These are phyloP conservation scores for Ceratobasidium sp. DNA, from an alignment of 1,284 basidiomycete species.

Conservation along the genomic window DNA sequence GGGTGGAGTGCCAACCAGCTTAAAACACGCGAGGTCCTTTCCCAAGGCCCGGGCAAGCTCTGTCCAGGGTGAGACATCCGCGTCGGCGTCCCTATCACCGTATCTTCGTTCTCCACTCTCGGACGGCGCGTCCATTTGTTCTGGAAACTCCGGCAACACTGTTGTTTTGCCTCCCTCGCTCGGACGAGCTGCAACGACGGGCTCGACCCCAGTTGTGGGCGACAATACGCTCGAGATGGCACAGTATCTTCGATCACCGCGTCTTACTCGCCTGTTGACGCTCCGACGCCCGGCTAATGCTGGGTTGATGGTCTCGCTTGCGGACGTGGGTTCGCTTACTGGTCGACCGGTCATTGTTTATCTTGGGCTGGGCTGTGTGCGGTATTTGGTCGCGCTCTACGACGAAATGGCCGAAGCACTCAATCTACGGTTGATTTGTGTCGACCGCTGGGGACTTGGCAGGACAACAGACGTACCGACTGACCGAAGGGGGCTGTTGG, in stretches of 20 bases:
- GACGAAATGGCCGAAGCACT: constrained; percentile 94
- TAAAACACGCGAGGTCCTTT: constrained; percentile 38
- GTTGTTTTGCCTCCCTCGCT: constrained; percentile 19
- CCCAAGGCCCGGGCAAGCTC: not conserved
- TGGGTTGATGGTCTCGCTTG: constrained; percentile 83
- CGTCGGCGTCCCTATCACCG: constrained; percentile 5
- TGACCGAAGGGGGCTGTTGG: constrained; percentile 77
- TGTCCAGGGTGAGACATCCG: constrained; percentile 1
- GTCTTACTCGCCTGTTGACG: constrained; percentile 81
- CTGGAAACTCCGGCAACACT: constrained; percentile 26
- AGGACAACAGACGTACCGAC: constrained; percentile 74
- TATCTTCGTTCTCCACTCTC: constrained; percentile 25
- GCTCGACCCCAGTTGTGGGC: not conserved
- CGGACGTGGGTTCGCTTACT: constrained; percentile 83
- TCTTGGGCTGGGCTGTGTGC: constrained; percentile 90
- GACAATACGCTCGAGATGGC: constrained; percentile 60
- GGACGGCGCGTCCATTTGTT: constrained; percentile 30
- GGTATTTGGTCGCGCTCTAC: constrained; percentile 93
- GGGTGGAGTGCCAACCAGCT: constrained; percentile 46
- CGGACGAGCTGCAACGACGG: not conserved
- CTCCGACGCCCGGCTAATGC: constrained; percentile 82
- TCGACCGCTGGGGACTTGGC: constrained; percentile 97
- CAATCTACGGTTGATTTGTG: constrained; percentile 87
- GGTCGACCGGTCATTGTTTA: constrained; percentile 91
- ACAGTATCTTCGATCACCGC: constrained; percentile 82